Percentiles rank a stretch among this genome's conserved stretches.
phyloP scores from a whole-genome alignment of 2,329 filamentous ascomycete genomes.

The Chrysoporthe cubensis region DNA sequence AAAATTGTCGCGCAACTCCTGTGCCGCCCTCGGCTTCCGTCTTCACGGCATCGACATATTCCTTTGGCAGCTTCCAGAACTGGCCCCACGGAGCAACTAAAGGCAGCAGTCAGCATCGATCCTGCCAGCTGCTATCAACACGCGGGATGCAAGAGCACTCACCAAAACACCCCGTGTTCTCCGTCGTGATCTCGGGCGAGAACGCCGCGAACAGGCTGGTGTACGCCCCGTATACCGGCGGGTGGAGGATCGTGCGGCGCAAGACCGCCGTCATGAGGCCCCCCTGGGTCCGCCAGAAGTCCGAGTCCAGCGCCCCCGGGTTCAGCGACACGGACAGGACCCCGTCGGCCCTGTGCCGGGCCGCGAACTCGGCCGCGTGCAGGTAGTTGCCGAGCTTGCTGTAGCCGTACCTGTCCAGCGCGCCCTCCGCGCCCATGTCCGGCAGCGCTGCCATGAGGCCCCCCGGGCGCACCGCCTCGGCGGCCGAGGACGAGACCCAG shows the following conservation, averaged over 20 bases:
- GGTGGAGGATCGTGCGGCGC: conserved; percentile 29
- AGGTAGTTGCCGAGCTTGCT: conserved; percentile 36
- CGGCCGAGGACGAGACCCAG: conserved; percentile 17
- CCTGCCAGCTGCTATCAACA: neutral
- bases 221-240: conserved; percentile 40
- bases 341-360: conserved; percentile 31
- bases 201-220: conserved; percentile 45
- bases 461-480: conserved; percentile 11
- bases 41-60: conserved; percentile 37
- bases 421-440: conserved; percentile 29
- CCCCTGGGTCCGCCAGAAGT: conserved; percentile 30
- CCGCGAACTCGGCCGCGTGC: conserved; percentile 34
- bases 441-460: neutral
- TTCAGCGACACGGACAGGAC: conserved; percentile 36
- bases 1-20: conserved; percentile 43
- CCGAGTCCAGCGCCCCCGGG: conserved; percentile 36
- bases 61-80: conserved; percentile 38
- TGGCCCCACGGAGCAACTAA: conserved; percentile 45
- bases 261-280: conserved; percentile 17
- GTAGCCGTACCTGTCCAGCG: conserved; percentile 31
- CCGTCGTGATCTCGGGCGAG: conserved; percentile 40
- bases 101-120: neutral
- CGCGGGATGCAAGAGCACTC: conserved; percentile 3
- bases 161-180: conserved; percentile 35
- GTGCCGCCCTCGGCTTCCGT: conserved; percentile 43